Evolutionary conservation across 371 early-diverging fungal genomes (phyloP).

Genomic region (Mortierella sp.): DNA sequence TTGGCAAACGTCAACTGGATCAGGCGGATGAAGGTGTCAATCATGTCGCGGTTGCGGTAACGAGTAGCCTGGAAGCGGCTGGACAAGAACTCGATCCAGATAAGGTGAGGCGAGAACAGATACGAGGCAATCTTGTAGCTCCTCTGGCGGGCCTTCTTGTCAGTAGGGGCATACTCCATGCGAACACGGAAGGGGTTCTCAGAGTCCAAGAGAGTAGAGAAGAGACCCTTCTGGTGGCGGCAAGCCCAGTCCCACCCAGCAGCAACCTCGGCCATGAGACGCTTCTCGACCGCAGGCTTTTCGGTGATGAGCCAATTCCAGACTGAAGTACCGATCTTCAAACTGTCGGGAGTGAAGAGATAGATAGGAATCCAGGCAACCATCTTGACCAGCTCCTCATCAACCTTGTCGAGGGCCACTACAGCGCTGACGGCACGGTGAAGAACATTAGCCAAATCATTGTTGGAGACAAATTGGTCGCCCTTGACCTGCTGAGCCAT

Average conservation of each 20-base stretch:
- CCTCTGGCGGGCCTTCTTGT: conserved; percentile 78
- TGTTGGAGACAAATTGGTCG: conserved; percentile 61
- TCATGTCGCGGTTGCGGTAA: conserved; percentile 80
- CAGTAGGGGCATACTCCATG: conserved; percentile 94
- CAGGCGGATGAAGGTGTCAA: conserved; percentile 81
- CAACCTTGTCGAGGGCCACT: conserved; percentile 54
- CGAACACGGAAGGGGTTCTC: conserved; percentile 88
- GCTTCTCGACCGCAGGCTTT: conserved; percentile 78
- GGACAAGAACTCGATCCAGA: conserved; percentile 89
- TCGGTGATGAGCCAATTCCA: conserved; percentile 93
- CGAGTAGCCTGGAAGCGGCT: conserved; percentile 88
- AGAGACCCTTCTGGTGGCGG: conserved; percentile 83
- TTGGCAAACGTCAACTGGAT: conserved; percentile 82
- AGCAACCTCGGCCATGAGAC: conserved; percentile 86
- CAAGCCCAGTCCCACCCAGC: conserved; percentile 90
- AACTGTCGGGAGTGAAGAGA: conserved; percentile 82
- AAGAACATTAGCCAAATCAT: conserved; percentile 65
- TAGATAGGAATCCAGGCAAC: conserved; percentile 91
- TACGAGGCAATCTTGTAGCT: conserved; percentile 72
- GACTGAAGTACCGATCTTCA: conserved; percentile 85
- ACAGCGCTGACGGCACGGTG: conserved; percentile 65
- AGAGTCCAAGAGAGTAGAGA: conserved; percentile 69
- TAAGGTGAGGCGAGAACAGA: conserved; percentile 83
- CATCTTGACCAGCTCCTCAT: conserved; percentile 83
- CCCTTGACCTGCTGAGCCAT: conserved; percentile 63